phyloP scores from a whole-genome alignment of 1,284 basidiomycete species.

The Mycosarcoma maydis region DNA sequence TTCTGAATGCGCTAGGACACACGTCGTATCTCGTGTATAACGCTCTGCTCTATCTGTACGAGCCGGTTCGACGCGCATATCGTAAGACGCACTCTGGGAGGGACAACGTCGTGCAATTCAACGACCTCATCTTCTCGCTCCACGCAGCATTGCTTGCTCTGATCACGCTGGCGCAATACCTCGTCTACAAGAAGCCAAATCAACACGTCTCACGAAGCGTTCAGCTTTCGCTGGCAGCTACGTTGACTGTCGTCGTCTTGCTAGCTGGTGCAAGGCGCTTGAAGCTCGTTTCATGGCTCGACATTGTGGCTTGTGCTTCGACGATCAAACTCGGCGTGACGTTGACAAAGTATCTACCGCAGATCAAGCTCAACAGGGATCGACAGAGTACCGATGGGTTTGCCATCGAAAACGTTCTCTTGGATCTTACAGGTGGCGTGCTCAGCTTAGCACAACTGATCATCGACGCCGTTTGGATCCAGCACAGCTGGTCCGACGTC shows the following conservation, averaged over 20 bases:
- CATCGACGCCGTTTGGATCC: conserved; percentile 56
- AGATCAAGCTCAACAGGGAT: conserved; percentile 65
- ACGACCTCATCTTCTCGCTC: conserved; percentile 51
- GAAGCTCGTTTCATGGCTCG: conserved; percentile 26
- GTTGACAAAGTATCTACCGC: conserved; percentile 64
- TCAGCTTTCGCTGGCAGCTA: conserved; percentile 6
- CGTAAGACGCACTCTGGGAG: conserved; percentile 32
- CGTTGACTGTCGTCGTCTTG: conserved; percentile 11
- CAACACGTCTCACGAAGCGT: conserved; percentile 12
- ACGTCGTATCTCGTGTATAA: conserved; percentile 53
- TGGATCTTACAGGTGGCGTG: conserved; percentile 67
- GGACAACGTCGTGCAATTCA: conserved; percentile 50
- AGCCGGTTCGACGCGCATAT: conserved; percentile 47
- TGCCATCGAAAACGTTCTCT: conserved; percentile 67
- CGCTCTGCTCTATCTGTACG: conserved; percentile 33
- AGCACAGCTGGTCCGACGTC: conserved; percentile 59
- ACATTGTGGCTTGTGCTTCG: conserved; percentile 54
- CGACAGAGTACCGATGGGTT: conserved; percentile 67
- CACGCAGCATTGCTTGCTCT: conserved; percentile 43
- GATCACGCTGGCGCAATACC: conserved; percentile 19
- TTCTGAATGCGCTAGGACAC: conserved; percentile 56
- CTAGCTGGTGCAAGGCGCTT: conserved; percentile 9
- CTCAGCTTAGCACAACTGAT: conserved; percentile 62
- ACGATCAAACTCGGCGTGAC: conserved; percentile 68
- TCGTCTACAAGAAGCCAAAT: not conserved